A percentile compares a stretch with the other conserved stretches of the same genome.
Conservation (phyloP, 495 filamentous ascomycete species). For the Bryoglossum gracile region DNA sequence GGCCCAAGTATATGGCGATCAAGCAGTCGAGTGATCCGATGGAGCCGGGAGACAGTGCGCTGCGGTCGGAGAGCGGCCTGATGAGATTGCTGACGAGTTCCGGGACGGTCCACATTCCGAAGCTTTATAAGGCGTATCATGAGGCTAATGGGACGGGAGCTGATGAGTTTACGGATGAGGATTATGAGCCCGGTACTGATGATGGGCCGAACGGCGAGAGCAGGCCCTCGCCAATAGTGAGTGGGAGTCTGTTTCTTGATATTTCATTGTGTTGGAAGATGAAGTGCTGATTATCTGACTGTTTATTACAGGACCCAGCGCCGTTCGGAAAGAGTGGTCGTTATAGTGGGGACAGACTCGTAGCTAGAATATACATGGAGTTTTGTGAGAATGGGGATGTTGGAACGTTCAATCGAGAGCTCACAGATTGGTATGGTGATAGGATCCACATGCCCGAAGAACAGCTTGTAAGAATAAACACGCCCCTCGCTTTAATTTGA, state of each 20-base stretch:
- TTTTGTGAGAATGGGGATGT: neutral
- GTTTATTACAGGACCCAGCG: neutral
- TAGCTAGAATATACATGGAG: neutral
- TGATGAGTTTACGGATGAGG: too few species aligned
- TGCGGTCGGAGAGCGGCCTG: neutral
- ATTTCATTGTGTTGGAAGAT: neutral
- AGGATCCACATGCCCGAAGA: neutral
- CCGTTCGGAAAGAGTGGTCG: neutral
- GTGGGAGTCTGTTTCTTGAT: too few species aligned
- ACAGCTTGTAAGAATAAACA: conserved; percentile 1
- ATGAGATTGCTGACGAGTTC: neutral
- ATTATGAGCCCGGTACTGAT: neutral
- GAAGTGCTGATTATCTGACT: neutral
- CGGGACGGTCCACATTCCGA: conserved; percentile 1
- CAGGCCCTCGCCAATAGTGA: neutral
- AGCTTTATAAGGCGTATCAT: conserved; percentile 5
- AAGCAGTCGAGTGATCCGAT: neutral
- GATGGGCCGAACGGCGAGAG: neutral
- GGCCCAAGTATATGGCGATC: neutral
- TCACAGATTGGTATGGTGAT: neutral
- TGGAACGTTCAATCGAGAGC: neutral
- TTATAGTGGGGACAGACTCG: neutral
- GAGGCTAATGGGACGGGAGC: neutral
- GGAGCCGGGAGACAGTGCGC: neutral
- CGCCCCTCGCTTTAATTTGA: neutral